Evolutionary conservation across 768 basidiomycete genomes (phyloP).

Genomic region (Naganishia friedmannii): DNA sequence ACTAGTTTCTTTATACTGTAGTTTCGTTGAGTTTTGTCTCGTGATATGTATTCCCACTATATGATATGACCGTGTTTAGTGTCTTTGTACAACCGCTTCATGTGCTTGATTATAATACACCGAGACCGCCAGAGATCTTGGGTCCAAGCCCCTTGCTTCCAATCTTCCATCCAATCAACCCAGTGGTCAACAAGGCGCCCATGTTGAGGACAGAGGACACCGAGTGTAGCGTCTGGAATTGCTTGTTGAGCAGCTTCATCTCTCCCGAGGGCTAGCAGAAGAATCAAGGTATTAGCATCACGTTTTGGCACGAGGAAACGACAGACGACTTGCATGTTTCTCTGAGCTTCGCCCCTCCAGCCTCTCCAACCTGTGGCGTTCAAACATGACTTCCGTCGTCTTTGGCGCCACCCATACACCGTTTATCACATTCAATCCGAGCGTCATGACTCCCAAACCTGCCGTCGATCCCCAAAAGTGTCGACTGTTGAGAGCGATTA

Average conservation of each 20-base stretch:
- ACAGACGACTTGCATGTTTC: constrained; percentile 58
- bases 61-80: constrained; percentile 1
- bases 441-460: constrained; percentile 5
- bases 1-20: constrained; percentile 2
- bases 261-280: constrained; percentile 60
- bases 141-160: constrained; percentile 26
- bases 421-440: constrained; percentile 59
- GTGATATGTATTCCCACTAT: constrained; percentile 2
- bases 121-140: constrained; percentile 21
- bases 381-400: constrained; percentile 72
- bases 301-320: background rate
- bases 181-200: constrained; percentile 55
- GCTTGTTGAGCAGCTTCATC: constrained; percentile 68
- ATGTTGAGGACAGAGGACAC: constrained; percentile 68
- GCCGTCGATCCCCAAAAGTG: constrained; percentile 57
- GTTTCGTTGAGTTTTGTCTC: too few relatives aligned
- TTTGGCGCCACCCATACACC: constrained; percentile 68
- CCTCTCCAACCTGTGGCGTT: constrained; percentile 70
- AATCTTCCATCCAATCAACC: constrained; percentile 32
- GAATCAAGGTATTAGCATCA: background rate
- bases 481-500: constrained; percentile 62
- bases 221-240: constrained; percentile 68
- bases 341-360: constrained; percentile 67
- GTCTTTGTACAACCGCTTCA: background rate
- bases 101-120: constrained; percentile 2